phyloP scores from a whole-genome alignment of 1,139 yeast genomes.

The Scheffersomyces segobiensis region DNA sequence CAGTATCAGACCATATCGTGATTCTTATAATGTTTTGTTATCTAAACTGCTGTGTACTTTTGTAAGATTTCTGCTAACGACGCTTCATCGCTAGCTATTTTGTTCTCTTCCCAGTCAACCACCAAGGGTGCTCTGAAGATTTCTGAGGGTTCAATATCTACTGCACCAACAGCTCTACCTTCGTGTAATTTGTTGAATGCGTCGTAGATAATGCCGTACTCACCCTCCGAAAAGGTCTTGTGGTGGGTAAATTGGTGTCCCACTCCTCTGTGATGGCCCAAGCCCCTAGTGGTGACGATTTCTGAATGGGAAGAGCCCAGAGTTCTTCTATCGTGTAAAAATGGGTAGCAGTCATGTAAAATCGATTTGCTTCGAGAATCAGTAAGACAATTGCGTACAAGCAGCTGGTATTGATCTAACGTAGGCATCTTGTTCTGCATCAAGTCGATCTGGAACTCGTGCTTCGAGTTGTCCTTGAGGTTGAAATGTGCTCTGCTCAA shows the following conservation, averaged over 20 bases:
- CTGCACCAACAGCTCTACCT: slow-evolving; percentile 7
- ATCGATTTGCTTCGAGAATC: slow-evolving; percentile 26
- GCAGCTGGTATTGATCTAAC: slow-evolving; percentile 39
- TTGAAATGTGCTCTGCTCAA: slow-evolving; percentile 34
- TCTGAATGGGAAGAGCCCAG: slow-evolving; percentile 16
- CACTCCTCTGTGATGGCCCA: slow-evolving; percentile 7
- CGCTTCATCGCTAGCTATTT: slow-evolving; percentile 42
- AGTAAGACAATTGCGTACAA: slow-evolving; percentile 29
- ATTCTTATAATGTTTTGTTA: not conserved
- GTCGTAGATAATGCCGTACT: slow-evolving; percentile 41
- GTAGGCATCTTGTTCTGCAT: slow-evolving; percentile 46
- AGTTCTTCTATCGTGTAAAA: slow-evolving; percentile 28
- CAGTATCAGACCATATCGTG: not conserved
- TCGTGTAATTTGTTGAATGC: slow-evolving; percentile 35
- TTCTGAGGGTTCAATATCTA: slow-evolving; percentile 31
- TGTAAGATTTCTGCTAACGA: slow-evolving; percentile 32
- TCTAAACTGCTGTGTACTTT: slow-evolving; percentile 20
- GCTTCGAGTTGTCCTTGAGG: slow-evolving; percentile 24
- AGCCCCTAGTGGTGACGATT: slow-evolving; percentile 27
- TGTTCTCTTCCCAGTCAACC: slow-evolving; percentile 50
- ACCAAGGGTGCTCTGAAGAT: slow-evolving; percentile 46
- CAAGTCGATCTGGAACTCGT: slow-evolving; percentile 38
- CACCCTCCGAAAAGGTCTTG: slow-evolving; percentile 39
- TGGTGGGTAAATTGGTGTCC: slow-evolving; percentile 17
- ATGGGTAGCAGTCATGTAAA: slow-evolving; percentile 39